These are phyloP conservation scores for Thermothielavioides terrestris DNA, from an alignment of 495 filamentous ascomycete genomes.

Conservation along the genomic window DNA sequence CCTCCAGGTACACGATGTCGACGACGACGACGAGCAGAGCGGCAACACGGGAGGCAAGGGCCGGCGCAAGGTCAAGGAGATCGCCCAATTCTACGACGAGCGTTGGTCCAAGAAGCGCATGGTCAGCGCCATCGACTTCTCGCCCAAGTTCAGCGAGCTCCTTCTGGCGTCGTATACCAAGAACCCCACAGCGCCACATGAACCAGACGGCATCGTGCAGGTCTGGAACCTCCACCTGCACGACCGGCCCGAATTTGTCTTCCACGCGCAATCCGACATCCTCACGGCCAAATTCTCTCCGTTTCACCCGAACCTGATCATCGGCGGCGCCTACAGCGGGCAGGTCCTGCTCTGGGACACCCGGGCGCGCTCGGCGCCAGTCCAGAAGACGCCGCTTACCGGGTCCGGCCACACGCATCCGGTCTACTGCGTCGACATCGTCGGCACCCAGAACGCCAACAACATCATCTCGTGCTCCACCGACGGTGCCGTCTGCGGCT, in stretches of 20 bases:
- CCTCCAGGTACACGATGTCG: slow-evolving; percentile 58
- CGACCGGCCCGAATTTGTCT: slow-evolving; percentile 88
- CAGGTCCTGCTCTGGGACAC: slow-evolving; percentile 99
- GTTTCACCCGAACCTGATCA: slow-evolving; percentile 90
- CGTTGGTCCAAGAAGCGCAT: slow-evolving; percentile 95
- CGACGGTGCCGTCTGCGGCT: slow-evolving; percentile 91
- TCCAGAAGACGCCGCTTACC: slow-evolving; percentile 92
- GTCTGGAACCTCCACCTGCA: slow-evolving; percentile 96
- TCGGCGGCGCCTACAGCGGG: slow-evolving; percentile 90
- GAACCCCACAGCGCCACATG: slow-evolving; percentile 88
- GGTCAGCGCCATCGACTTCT: slow-evolving; percentile 88
- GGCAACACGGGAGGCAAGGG: slow-evolving; percentile 62
- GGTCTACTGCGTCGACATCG: slow-evolving; percentile 88
- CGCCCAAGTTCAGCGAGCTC: slow-evolving; percentile 89
- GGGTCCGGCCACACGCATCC: slow-evolving; percentile 91
- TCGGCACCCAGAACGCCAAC: slow-evolving; percentile 97
- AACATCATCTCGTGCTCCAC: slow-evolving; percentile 95
- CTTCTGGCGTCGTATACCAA: slow-evolving; percentile 93
- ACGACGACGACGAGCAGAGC: slow-evolving; percentile 78
- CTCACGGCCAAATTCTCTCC: slow-evolving; percentile 93
- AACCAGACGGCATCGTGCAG: slow-evolving; percentile 88
- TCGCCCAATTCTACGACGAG: slow-evolving; percentile 89
- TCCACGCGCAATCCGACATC: slow-evolving; percentile 93
- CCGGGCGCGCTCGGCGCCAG: slow-evolving; percentile 72
- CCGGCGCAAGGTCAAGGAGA: slow-evolving; percentile 71